Conservation (phyloP, 768 basidiomycete genomes). For the Pleurotus eryngii region DNA sequence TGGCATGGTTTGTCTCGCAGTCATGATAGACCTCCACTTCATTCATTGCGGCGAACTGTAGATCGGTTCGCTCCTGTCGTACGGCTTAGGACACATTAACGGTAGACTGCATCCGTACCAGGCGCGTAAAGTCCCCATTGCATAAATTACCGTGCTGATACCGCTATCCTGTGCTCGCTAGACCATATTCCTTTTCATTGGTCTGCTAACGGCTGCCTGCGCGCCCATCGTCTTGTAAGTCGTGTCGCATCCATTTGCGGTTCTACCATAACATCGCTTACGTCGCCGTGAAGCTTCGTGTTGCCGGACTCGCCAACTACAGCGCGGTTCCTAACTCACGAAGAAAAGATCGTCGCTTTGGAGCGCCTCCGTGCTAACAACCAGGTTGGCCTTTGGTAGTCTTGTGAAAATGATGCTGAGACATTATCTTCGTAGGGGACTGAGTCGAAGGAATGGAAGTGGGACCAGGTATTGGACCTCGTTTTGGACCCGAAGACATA, state of each 20-base stretch:
- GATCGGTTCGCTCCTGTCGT: slow-evolving; percentile 42
- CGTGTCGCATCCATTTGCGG: background rate
- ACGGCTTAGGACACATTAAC: slow-evolving; percentile 37
- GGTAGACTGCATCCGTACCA: slow-evolving; percentile 37
- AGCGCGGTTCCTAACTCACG: slow-evolving; percentile 34
- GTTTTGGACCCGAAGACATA: slow-evolving; percentile 39
- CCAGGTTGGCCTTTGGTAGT: slow-evolving; percentile 29
- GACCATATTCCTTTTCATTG: too few species aligned
- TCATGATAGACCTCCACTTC: background rate
- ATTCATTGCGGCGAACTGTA: slow-evolving; percentile 5
- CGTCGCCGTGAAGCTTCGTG: slow-evolving; percentile 23
- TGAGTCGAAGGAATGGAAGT: slow-evolving; percentile 44
- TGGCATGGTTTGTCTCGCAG: slow-evolving; percentile 26
- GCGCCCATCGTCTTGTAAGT: slow-evolving; percentile 33
- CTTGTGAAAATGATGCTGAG: too few species aligned
- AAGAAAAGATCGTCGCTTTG: slow-evolving; percentile 42
- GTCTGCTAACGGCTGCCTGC: slow-evolving; percentile 34
- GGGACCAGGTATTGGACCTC: slow-evolving; percentile 38
- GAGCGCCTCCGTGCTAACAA: slow-evolving; percentile 42
- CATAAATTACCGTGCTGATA: background rate
- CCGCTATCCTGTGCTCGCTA: slow-evolving; percentile 8
- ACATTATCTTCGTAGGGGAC: slow-evolving; percentile 32
- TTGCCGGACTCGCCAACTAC: slow-evolving; percentile 42
- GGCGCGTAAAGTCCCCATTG: slow-evolving; percentile 18
- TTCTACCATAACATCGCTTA: too few species aligned